phyloP scores from a whole-genome alignment of 306 rosid species.

The Hylodesmum podocarpum region DNA sequence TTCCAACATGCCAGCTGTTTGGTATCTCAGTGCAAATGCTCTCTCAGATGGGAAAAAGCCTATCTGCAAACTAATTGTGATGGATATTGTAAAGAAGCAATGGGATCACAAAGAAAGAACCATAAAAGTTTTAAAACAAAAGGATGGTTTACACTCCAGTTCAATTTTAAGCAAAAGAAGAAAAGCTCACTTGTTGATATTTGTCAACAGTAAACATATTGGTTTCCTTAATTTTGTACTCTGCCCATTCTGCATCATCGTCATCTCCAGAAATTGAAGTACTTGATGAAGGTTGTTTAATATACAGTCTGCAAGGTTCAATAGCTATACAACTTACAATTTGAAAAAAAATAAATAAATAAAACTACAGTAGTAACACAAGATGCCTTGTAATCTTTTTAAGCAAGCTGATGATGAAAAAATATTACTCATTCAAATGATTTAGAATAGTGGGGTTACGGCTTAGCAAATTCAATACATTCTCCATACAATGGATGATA shows the following conservation, averaged over 20 bases:
- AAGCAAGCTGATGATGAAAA: not conserved
- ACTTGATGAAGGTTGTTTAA: conserved; percentile 68
- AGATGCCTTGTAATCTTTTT: not conserved
- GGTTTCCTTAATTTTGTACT: conserved; percentile 93
- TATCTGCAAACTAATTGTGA: conserved; percentile 87
- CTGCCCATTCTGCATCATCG: conserved; percentile 79
- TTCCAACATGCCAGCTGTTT: conserved; percentile 95
- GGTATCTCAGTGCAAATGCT: conserved; percentile 93
- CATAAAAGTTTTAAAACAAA: not conserved
- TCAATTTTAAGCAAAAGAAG: conserved; percentile 7
- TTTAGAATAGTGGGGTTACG: not conserved
- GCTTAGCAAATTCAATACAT: not conserved
- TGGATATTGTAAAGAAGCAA: conserved; percentile 62
- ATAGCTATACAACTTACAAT: conserved; percentile 7
- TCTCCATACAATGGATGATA: not conserved
- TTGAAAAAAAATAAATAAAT: not conserved
- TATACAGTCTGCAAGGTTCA: conserved; percentile 63
- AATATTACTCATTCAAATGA: not conserved
- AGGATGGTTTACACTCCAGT: not conserved
- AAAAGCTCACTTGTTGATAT: conserved; percentile 86
- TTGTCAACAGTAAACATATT: conserved; percentile 91
- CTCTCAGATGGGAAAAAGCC: conserved; percentile 84
- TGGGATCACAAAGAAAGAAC: conserved; percentile 28
- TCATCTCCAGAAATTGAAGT: conserved; percentile 59
- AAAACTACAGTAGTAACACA: not conserved